Percentiles rank a stretch among this genome's conserved stretches.
Evolutionary conservation across 2,329 filamentous ascomycete species (phyloP).

Genomic region (Ustilaginoidea virens): DNA sequence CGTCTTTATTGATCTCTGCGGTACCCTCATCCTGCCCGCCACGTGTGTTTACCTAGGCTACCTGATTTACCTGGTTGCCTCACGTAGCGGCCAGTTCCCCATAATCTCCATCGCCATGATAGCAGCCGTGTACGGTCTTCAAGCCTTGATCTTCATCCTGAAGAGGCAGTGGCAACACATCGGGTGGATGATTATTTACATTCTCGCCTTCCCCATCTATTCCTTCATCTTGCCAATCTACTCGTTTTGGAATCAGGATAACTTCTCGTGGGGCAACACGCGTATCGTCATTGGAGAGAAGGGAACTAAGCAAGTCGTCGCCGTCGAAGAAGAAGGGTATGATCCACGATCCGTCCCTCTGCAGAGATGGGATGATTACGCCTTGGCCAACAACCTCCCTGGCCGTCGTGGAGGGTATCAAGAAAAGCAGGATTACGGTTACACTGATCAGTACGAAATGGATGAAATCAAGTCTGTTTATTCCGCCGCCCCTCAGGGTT

Average conservation of each 20-base stretch:
- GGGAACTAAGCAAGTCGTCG: conserved; percentile 78
- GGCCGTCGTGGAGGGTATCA: conserved; percentile 63
- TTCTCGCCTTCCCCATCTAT: conserved; percentile 89
- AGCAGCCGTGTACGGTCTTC: conserved; percentile 84
- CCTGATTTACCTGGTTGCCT: conserved; percentile 66
- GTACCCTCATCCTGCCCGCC: conserved; percentile 81
- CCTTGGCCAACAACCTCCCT: conserved; percentile 69
- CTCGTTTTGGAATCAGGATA: conserved; percentile 99
- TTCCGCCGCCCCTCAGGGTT: conserved; percentile 78
- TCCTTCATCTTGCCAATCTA: conserved; percentile 84
- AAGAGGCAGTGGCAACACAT: conserved; percentile 98
- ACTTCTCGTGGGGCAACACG: conserved; percentile 98
- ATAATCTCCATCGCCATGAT: conserved; percentile 79
- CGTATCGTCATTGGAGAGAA: conserved; percentile 93
- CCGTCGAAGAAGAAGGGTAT: conserved; percentile 70
- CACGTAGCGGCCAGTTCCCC: conserved; percentile 59
- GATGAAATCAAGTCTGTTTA: conserved; percentile 97
- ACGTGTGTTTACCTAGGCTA: conserved; percentile 79
- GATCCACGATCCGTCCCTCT: conserved; percentile 87
- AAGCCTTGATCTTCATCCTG: conserved; percentile 89
- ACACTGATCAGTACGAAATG: conserved; percentile 80
- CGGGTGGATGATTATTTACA: conserved; percentile 98
- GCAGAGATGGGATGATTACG: conserved; percentile 96
- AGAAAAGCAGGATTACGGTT: conserved; percentile 49
- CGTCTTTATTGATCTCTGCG: conserved; percentile 85